These are phyloP conservation scores for Pelargonium exstipulatum DNA, from an alignment of 441 rosid genomes.

Conservation along the genomic window DNA sequence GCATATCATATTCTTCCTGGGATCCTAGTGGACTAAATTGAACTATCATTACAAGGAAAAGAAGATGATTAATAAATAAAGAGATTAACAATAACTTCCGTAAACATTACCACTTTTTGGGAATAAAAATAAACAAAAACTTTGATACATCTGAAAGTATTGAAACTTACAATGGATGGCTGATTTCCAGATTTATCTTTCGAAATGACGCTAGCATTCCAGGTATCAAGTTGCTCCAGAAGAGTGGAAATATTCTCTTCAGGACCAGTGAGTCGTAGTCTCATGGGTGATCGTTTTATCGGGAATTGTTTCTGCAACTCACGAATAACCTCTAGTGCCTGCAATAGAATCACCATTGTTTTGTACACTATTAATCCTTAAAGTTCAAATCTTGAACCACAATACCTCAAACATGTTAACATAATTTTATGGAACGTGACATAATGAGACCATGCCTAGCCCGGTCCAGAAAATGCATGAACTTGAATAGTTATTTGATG, in stretches of 20 bases:
- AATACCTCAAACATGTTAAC: background rate
- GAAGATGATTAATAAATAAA: background rate
- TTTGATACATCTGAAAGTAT: background rate
- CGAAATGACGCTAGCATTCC: constrained; percentile 60
- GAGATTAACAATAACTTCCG: background rate
- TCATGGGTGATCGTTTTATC: constrained; percentile 86
- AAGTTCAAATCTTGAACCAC: background rate
- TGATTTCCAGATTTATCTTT: constrained; percentile 70
- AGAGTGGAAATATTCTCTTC: constrained; percentile 42
- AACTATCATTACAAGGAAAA: no score
- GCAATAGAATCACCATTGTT: constrained; percentile 22
- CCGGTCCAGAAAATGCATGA: no score
- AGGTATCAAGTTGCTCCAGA: constrained; percentile 50
- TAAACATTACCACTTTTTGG: no score
- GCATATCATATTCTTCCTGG: no score
- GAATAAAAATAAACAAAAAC: background rate
- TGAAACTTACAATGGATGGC: constrained; percentile 58
- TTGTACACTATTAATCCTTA: background rate
- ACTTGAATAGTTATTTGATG: no score
- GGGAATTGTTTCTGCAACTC: constrained; percentile 94
- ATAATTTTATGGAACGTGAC: no score
- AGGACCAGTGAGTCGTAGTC: constrained; percentile 56
- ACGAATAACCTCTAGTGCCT: constrained; percentile 91
- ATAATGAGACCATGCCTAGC: no score
- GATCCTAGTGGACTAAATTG: no score